Evolutionary conservation across 495 filamentous ascomycete genomes (phyloP).

Genomic region (Hyaloscypha variabilis): DNA sequence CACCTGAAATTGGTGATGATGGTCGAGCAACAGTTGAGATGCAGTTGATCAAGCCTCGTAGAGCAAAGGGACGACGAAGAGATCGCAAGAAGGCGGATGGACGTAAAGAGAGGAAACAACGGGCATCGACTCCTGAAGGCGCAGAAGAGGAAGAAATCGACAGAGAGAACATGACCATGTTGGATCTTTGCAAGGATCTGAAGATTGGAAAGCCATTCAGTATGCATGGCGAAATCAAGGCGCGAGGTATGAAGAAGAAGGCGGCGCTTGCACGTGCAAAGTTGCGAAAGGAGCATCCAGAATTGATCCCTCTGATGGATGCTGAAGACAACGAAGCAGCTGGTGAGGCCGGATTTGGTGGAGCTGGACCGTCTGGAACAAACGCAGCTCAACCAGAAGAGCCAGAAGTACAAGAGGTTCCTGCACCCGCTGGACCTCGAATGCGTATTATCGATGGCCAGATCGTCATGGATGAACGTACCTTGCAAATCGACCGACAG

Average conservation of each 20-base stretch:
- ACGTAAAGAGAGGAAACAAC: conserved; percentile 32
- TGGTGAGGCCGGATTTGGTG: conserved; percentile 8
- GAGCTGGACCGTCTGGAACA: conserved; percentile 8
- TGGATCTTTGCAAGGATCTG: conserved; percentile 75
- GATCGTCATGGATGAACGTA: conserved; percentile 78
- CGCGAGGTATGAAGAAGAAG: conserved; percentile 46
- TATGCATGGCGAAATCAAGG: conserved; percentile 58
- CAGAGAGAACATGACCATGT: conserved; percentile 74
- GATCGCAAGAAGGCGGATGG: conserved; percentile 33
- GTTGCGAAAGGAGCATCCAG: conserved; percentile 33
- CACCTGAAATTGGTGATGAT: conserved; percentile 23
- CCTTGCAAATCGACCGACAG: conserved; percentile 78
- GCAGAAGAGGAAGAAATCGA: conserved; percentile 74
- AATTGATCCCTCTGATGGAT: conserved; percentile 29
- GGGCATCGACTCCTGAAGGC: conserved; percentile 73
- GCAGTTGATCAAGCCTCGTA: conserved; percentile 15
- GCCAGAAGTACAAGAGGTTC: conserved; percentile 15
- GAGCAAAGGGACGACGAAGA: conserved; percentile 1
- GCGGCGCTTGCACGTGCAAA: conserved; percentile 36
- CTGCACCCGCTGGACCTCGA: conserved; percentile 39
- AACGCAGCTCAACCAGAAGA: conserved; percentile 21
- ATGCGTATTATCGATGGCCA: conserved; percentile 81
- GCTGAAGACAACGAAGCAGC: conserved; percentile 18
- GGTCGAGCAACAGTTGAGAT: conserved; percentile 26
- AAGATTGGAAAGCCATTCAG: conserved; percentile 81